These are phyloP conservation scores for Fusarium sp. DNA, from an alignment of 2,329 filamentous ascomycete species.

Conservation along the genomic window DNA sequence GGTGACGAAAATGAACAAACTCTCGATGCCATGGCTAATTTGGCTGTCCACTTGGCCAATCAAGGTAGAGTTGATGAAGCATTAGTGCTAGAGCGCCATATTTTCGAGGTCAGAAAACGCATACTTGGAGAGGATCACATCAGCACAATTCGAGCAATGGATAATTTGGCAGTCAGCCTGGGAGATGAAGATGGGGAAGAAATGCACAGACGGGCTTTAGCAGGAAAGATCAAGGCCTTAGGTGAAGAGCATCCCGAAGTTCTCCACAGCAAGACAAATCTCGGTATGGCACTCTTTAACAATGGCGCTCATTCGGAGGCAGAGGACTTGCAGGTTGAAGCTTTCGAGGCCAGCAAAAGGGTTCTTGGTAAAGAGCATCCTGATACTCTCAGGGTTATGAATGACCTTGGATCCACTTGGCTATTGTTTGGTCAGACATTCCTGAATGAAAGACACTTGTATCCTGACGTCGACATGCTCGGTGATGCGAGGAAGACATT, in stretches of 20 bases:
- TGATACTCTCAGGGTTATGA: conserved; percentile 3
- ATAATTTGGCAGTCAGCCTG: not conserved
- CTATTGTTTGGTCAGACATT: not conserved
- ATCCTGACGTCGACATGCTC: conserved; percentile 2
- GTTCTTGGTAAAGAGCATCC: conserved; percentile 23
- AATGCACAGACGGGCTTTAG: conserved; percentile 20
- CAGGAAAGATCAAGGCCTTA: not conserved
- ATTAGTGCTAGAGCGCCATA: not conserved
- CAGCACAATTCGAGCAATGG: not conserved
- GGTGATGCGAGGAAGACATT: not conserved
- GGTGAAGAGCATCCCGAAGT: conserved; percentile 7
- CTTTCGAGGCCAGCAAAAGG: not conserved
- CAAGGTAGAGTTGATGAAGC: conserved; percentile 27
- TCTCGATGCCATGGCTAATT: not conserved
- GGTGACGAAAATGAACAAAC: not conserved
- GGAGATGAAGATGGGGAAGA: conserved; percentile 18
- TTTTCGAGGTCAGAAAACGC: not conserved
- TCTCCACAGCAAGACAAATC: not conserved
- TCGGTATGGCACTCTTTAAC: not conserved
- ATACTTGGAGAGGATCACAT: not conserved
- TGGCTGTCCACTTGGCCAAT: not conserved
- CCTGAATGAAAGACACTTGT: not conserved
- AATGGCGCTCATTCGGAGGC: not conserved
- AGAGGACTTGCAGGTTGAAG: not conserved
- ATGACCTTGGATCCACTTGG: conserved; percentile 1